A percentile compares a stretch with the other conserved stretches of the same genome.
These are phyloP conservation scores for Fusarium tupiense DNA, from an alignment of 2,329 filamentous ascomycete genomes.

Conservation along the genomic window DNA sequence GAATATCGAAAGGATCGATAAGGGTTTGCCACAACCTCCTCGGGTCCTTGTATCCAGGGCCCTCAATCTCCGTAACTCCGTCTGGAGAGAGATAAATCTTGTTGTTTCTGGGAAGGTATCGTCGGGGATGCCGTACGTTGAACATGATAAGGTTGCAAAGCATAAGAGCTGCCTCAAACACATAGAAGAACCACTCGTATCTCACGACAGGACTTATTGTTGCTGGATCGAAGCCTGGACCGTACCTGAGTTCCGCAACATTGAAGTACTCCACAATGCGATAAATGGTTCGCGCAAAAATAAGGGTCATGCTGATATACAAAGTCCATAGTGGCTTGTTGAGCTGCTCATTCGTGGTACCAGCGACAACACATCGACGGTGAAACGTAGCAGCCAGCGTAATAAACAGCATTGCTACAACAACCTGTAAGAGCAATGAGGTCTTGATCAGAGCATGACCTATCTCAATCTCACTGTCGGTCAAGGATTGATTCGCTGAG, in stretches of 20 bases:
- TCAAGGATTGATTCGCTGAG: constrained; percentile 56
- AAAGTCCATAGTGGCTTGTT: constrained; percentile 56
- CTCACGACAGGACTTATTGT: constrained; percentile 58
- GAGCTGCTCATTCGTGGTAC: constrained; percentile 48
- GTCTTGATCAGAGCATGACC: constrained; percentile 61
- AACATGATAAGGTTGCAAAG: constrained; percentile 59
- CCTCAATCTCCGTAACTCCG: constrained; percentile 59
- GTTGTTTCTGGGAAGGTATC: constrained; percentile 59
- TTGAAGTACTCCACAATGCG: constrained; percentile 69
- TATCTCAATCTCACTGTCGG: constrained; percentile 49
- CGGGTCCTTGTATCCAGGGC: constrained; percentile 60
- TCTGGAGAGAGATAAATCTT: constrained; percentile 62
- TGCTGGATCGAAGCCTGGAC: constrained; percentile 50
- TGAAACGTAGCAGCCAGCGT: constrained; percentile 61
- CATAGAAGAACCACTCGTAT: constrained; percentile 68
- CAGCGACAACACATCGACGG: constrained; percentile 51
- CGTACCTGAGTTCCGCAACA: constrained; percentile 53
- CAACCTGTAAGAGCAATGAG: constrained; percentile 64
- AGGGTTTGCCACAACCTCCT: constrained; percentile 55
- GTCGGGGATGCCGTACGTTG: constrained; percentile 62
- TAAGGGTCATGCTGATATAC: constrained; percentile 60
- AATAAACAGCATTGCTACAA: constrained; percentile 61
- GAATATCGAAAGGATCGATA: constrained; percentile 54
- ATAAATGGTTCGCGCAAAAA: constrained; percentile 65
- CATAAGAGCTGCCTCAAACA: constrained; percentile 67